These are phyloP conservation scores for Diaporthe vexans DNA, from an alignment of 2,329 filamentous ascomycete genomes.

Conservation along the genomic window DNA sequence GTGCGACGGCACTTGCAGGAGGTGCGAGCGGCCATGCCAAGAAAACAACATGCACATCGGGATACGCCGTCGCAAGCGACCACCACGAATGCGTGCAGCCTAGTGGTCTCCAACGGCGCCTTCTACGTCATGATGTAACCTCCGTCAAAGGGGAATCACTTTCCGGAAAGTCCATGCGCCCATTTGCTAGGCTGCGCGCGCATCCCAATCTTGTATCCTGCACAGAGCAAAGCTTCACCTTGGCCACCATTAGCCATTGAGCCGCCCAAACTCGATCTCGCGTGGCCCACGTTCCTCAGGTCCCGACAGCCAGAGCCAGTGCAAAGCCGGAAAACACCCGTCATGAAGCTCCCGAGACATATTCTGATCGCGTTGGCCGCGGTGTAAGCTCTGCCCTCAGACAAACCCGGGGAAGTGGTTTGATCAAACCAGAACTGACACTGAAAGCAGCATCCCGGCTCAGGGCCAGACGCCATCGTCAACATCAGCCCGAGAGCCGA, in stretches of 20 bases:
- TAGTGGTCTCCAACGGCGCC: slow-evolving; percentile 23
- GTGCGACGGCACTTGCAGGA: background rate
- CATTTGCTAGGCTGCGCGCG: background rate
- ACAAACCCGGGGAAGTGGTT: background rate
- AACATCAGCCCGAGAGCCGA: slow-evolving; percentile 1
- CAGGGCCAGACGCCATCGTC: slow-evolving; percentile 8
- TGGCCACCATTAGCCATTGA: background rate
- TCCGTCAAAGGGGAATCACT: slow-evolving; percentile 3
- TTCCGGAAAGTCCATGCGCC: background rate
- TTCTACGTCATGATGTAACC: slow-evolving; percentile 34
- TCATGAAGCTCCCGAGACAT: background rate
- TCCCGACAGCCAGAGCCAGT: background rate
- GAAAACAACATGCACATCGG: slow-evolving; percentile 16
- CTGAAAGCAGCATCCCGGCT: slow-evolving; percentile 8
- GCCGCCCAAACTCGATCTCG: background rate
- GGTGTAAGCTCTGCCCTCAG: background rate
- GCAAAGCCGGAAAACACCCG: background rate
- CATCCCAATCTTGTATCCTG: slow-evolving; percentile 17
- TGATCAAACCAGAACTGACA: background rate
- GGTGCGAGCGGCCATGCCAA: slow-evolving; percentile 9
- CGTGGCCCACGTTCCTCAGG: slow-evolving; percentile 6
- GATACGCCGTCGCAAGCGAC: slow-evolving; percentile 14
- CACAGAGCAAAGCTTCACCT: background rate
- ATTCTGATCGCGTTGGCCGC: background rate
- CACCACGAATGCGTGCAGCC: slow-evolving; percentile 4